phyloP scores from a whole-genome alignment of 345 rosid species.

The Abelmoschus esculentus region DNA sequence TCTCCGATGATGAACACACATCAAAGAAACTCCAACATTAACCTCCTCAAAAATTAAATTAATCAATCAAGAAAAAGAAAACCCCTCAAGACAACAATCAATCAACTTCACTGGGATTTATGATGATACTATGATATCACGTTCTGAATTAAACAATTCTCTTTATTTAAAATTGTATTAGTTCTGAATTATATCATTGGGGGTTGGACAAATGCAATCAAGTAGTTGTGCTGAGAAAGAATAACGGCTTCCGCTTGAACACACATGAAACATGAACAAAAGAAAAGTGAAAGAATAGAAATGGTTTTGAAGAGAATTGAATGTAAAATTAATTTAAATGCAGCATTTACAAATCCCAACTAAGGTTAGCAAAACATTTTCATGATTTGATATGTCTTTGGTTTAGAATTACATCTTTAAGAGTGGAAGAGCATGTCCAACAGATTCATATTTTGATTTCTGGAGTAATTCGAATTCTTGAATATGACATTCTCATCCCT shows the following conservation, averaged over 20 bases:
- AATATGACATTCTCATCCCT: too few species aligned
- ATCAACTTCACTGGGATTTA: neutral
- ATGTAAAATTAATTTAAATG: neutral
- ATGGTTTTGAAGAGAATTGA: neutral
- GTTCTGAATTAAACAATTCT: neutral
- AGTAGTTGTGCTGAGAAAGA: too few species aligned
- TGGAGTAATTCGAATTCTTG: neutral
- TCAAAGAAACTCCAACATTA: too few species aligned
- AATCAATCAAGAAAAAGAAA: neutral
- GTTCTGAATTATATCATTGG: neutral
- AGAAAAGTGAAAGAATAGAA: neutral
- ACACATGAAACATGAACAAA: neutral
- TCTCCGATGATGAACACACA: too few species aligned
- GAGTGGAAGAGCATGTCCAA: neutral
- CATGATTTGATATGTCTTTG: neutral
- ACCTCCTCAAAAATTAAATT: neutral
- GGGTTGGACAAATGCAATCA: too few species aligned
- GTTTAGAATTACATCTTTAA: neutral
- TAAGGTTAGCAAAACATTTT: too few species aligned
- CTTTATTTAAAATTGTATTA: neutral
- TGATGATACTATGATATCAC: neutral
- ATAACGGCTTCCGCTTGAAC: neutral
- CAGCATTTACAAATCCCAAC: neutral
- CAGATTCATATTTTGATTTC: neutral
- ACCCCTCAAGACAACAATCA: neutral